Evolutionary conservation across 2,329 filamentous ascomycete genomes (phyloP), one percentile per base, ranked within the genome.

Genomic region (Aphanoascus verrucosus): DNA sequence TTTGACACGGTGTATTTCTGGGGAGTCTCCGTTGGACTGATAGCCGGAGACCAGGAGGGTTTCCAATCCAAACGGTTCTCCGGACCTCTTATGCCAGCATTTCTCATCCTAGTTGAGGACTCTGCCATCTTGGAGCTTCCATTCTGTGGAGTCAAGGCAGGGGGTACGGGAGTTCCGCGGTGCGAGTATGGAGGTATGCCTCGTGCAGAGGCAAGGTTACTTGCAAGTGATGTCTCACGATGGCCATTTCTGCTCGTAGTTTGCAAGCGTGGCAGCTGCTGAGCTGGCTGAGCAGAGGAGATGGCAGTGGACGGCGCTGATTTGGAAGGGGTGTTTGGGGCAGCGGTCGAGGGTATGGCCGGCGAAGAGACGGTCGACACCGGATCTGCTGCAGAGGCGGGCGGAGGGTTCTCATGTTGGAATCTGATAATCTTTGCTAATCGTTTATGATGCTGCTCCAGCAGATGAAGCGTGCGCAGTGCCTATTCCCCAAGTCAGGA

Each of bases 361-460:
- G 41, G 8, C 14, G 40, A 8, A 8, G 49, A 14, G 31, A 38
- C n/a, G 23, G 40, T 12, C 7, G 34, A 34, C 11, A 37, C 41
- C 19, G 41, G 45, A 11, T 52, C 55, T 6, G 55, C 12, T 4
- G 44, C 53, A 20, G 57, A 15, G 31, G 53, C 51, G 14, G 58
- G 55, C 17, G 55, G 56, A 38, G 79, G 74, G 54, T 76, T 72
- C 51, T 78, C 77, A 66, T 76, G 72, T 37, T 86, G 84, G 42
- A 85, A 79, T 63, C 85, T 85, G 58, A 97, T 80, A 41, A 96
- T 81, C 58, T 85, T 82, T 14, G 90, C 88, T 11, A 97, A 82
- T 57, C 82, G 83, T 60, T 83, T 81, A 67, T 98, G 93, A 67
- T 98, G 88, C 58, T 86, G 79, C 69, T 96, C 88, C 55, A 98